Evolutionary conservation across 2,329 filamentous ascomycete species (phyloP), one percentile per base, ranked within the genome.

Genomic region (Colletotrichum spaethianum): DNA sequence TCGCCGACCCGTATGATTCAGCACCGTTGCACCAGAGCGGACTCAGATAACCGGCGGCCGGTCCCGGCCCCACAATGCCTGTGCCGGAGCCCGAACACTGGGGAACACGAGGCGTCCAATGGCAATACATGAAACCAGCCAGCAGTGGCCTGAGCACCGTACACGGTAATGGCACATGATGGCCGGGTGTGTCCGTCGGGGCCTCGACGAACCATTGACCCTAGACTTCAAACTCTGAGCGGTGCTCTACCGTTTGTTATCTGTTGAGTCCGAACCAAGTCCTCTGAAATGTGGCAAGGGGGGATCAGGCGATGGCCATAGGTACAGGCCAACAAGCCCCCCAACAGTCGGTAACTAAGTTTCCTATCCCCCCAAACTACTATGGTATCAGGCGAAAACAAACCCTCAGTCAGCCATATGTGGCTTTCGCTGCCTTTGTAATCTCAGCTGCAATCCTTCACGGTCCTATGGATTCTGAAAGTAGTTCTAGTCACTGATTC

Each of bases 71-170:
- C 60, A 63, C 44, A 48, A 28, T 7, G 5, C 9, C 44, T 16
- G 46, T n/a, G 60, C 33, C 60, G 44, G n/a, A 3, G 31, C 23
- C 33, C 16, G 38, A 46, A 20, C 33, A n/a, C 60, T n/a, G 33
- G 42, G 33, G n/a, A 28, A 40, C 44, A 52, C 31, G 16, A 33
- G 26, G n/a, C 18, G 31, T 50, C 60, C 23, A 28, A 50, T 26
- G 40, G 42, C 42, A 46, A n/a, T n/a, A 48, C 63, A 59, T 59
- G 63, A 65, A 65, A 65, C 52, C n/a, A 26, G n/a, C n/a, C n/a
- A 20, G 4, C 40, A 57, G 31, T 31, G 31, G 40, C 42, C 63
- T 28, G 42, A 65, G 52, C 63, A n/a, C 28, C 14, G 7, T 18
- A 11, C 52, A 20, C 20, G 36, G 26, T 12, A 44, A 8, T 56